These are phyloP conservation scores for Cyclotella cryptica DNA, from an alignment of 108 stramenopile genomes.

Conservation along the genomic window DNA sequence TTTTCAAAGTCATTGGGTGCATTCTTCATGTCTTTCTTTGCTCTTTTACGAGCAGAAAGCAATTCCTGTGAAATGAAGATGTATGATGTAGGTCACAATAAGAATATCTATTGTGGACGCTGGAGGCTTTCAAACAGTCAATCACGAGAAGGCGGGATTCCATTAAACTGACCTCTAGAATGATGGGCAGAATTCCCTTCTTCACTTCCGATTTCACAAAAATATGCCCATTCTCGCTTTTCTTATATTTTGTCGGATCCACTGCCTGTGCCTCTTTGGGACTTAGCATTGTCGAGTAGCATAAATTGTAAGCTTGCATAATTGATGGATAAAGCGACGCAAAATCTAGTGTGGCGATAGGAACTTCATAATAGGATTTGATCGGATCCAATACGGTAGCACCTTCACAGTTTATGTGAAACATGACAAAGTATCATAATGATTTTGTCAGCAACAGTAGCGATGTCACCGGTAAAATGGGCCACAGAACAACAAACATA, in stretches of 20 bases:
- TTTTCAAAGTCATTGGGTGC: slow-evolving; percentile 98
- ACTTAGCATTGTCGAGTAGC: slow-evolving; percentile 95
- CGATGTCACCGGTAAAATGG: no score
- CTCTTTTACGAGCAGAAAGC: slow-evolving; percentile 93
- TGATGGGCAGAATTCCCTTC: slow-evolving; percentile 97
- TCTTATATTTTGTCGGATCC: slow-evolving; percentile 79
- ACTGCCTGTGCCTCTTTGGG: slow-evolving; percentile 76
- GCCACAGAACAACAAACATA: not conserved
- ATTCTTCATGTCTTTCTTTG: slow-evolving; percentile 99
- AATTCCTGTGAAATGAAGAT: slow-evolving; percentile 49
- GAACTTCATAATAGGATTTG: slow-evolving; percentile 97
- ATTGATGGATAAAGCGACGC: slow-evolving; percentile 99
- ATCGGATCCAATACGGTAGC: slow-evolving; percentile 99
- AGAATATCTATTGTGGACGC: slow-evolving; percentile 11
- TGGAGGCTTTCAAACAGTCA: not conserved
- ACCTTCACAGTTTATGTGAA: slow-evolving; percentile 52
- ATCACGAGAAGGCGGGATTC: slow-evolving; percentile 44
- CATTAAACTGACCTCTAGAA: slow-evolving; percentile 73
- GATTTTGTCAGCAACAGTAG: no score
- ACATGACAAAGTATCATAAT: not conserved
- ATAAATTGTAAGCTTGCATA: slow-evolving; percentile 99
- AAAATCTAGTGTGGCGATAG: slow-evolving; percentile 99
- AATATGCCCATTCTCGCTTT: slow-evolving; percentile 90
- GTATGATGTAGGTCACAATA: not conserved
- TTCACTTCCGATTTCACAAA: slow-evolving; percentile 93